Evolutionary conservation across 192 early-diverging fungal genomes (phyloP).

Genomic region (Fimicolochytrium jonesii): DNA sequence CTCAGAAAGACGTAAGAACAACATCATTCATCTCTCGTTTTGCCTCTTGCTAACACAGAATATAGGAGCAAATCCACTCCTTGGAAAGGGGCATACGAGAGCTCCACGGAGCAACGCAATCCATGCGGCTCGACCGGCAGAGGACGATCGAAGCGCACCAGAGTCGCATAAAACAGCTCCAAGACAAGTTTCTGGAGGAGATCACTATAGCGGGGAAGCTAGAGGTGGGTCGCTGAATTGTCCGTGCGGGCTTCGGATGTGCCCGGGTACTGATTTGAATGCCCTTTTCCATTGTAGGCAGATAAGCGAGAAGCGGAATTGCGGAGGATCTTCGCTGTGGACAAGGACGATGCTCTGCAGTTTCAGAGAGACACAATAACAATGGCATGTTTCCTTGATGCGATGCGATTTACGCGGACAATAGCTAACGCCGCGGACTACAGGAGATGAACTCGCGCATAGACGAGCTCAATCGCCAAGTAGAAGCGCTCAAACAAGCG

Average conservation of each 20-base stretch:
- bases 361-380: slow-evolving; percentile 1
- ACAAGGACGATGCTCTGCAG: slow-evolving; percentile 28
- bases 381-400: slow-evolving; percentile 1
- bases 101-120: slow-evolving; percentile 16
- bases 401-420: too few relatives aligned
- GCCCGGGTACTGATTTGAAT: background rate
- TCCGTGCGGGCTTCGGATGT: background rate
- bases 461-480: background rate
- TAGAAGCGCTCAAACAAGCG: slow-evolving; percentile 15
- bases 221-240: slow-evolving; percentile 16
- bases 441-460: slow-evolving; percentile 13
- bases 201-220: slow-evolving; percentile 20
- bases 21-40: background rate
- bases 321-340: slow-evolving; percentile 7
- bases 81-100: slow-evolving; percentile 25
- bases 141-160: slow-evolving; percentile 54
- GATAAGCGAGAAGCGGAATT: slow-evolving; percentile 26
- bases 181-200: slow-evolving; percentile 44
- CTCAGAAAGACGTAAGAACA: slow-evolving; percentile 37
- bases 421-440: background rate
- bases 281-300: background rate
- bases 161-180: slow-evolving; percentile 44
- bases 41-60: background rate
- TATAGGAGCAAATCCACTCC: slow-evolving; percentile 15
- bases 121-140: slow-evolving; percentile 16